A percentile compares a stretch with the other conserved stretches of the same genome.
Evolutionary conservation across 176 grass and related monocot species (phyloP).

Genomic region (Eleusine coracana): DNA sequence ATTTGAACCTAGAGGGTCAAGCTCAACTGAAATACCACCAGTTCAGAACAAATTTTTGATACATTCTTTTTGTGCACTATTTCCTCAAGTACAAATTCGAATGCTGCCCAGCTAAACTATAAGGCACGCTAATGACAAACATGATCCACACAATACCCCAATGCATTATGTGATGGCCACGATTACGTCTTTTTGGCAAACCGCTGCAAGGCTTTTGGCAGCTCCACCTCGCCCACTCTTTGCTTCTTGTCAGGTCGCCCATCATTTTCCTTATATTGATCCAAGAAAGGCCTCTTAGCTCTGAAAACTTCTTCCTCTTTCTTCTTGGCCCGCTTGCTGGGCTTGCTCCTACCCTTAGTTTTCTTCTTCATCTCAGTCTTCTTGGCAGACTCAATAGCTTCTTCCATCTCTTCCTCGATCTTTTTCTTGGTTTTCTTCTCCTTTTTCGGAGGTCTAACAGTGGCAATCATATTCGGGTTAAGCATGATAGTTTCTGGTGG

Average conservation of each 20-base stretch:
- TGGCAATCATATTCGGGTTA: slow-evolving; percentile 72
- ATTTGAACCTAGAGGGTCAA: not conserved
- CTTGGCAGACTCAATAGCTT: slow-evolving; percentile 62
- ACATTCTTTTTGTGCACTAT: slow-evolving; percentile 7
- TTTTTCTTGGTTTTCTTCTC: slow-evolving; percentile 66
- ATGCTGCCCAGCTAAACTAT: not conserved
- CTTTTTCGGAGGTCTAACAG: slow-evolving; percentile 58
- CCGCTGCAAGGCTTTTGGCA: slow-evolving; percentile 77
- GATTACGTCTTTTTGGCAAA: slow-evolving; percentile 58
- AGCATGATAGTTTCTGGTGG: slow-evolving; percentile 88
- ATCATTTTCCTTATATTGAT: slow-evolving; percentile 40
- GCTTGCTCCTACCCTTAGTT: slow-evolving; percentile 93
- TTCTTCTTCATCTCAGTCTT: slow-evolving; percentile 70
- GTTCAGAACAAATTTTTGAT: not conserved
- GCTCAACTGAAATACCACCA: not conserved
- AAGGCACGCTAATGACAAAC: not conserved
- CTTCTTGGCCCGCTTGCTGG: slow-evolving; percentile 75
- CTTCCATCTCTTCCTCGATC: slow-evolving; percentile 65
- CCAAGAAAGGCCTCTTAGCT: slow-evolving; percentile 73
- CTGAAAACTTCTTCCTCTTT: slow-evolving; percentile 77
- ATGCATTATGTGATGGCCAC: not conserved
- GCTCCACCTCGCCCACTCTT: slow-evolving; percentile 21
- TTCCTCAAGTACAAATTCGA: not conserved
- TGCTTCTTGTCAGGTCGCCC: slow-evolving; percentile 56
- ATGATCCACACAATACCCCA: slow-evolving; percentile 1